Evolutionary conservation across 2,329 filamentous ascomycete species (phyloP).

Genomic region (Metarhizium anisopliae): DNA sequence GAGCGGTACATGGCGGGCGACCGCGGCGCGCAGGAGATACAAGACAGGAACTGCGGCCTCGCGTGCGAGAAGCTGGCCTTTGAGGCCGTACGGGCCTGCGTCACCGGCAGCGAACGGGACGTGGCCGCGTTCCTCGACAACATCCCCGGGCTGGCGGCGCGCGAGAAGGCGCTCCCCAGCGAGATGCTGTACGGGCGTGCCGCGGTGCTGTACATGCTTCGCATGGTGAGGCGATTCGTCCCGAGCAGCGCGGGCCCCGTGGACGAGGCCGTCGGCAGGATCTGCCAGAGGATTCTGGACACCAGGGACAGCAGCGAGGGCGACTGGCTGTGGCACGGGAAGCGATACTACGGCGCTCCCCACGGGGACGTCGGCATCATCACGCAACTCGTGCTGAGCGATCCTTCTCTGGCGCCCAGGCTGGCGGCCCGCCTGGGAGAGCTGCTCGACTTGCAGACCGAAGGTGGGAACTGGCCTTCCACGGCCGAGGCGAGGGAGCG

Average conservation of each 20-base stretch:
- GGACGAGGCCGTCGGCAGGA: constrained; percentile 43
- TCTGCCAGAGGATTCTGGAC: constrained; percentile 51
- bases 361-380: constrained; percentile 64
- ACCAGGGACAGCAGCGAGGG: constrained; percentile 30
- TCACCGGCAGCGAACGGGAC: constrained; percentile 28
- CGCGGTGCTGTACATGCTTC: constrained; percentile 58
- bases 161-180: constrained; percentile 35
- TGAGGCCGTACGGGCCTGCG: constrained; percentile 34
- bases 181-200: constrained; percentile 61
- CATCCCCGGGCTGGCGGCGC: constrained; percentile 23
- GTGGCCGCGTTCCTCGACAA: constrained; percentile 32
- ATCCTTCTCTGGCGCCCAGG: constrained; percentile 42
- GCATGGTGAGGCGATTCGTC: constrained; percentile 51
- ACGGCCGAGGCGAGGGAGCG: constrained; percentile 35
- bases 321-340: constrained; percentile 55
- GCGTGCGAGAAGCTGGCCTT: constrained; percentile 39
- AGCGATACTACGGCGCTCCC: constrained; percentile 54
- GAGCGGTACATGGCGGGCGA: constrained; percentile 35
- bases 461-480: constrained; percentile 53
- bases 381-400: constrained; percentile 56
- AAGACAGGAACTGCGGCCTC: constrained; percentile 38
- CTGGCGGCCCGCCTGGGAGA: constrained; percentile 43
- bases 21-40: constrained; percentile 23
- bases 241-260: constrained; percentile 36
- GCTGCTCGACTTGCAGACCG: constrained; percentile 50